Percentiles rank a stretch among this genome's conserved stretches.
These are phyloP conservation scores for Talaromyces sp. DNA, from an alignment of 2,329 filamentous ascomycete species.

Conservation along the genomic window DNA sequence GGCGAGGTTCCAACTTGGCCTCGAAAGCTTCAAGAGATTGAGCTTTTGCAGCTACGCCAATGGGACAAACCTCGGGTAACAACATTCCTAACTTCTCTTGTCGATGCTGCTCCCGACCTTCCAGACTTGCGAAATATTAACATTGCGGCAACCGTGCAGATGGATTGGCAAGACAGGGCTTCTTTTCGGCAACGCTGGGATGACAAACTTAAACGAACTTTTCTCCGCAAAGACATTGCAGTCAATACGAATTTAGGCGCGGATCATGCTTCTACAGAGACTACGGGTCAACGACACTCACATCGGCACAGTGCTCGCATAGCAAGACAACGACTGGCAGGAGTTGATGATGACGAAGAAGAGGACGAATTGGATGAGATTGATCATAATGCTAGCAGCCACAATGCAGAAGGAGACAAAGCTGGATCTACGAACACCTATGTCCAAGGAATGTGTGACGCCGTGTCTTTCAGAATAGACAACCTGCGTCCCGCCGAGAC, in stretches of 20 bases:
- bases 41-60: slow-evolving; percentile 71
- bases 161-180: slow-evolving; percentile 73
- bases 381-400: slow-evolving; percentile 16
- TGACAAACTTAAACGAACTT: slow-evolving; percentile 56
- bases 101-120: slow-evolving; percentile 63
- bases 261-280: background rate
- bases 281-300: slow-evolving; percentile 21
- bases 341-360: slow-evolving; percentile 22
- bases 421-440: slow-evolving; percentile 17
- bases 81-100: slow-evolving; percentile 72
- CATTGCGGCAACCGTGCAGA: slow-evolving; percentile 73
- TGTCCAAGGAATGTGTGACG: slow-evolving; percentile 54
- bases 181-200: slow-evolving; percentile 75
- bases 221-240: slow-evolving; percentile 32
- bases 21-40: slow-evolving; percentile 60
- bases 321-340: slow-evolving; percentile 25
- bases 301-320: slow-evolving; percentile 38
- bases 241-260: background rate
- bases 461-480: slow-evolving; percentile 56
- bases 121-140: slow-evolving; percentile 63
- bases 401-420: background rate
- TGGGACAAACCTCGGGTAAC: slow-evolving; percentile 66
- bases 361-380: slow-evolving; percentile 8
- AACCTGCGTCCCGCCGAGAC: slow-evolving; percentile 57
- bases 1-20: slow-evolving; percentile 74